Conservation (phyloP, 148 eudicot genomes). For the Camellia lanceoleosa region DNA sequence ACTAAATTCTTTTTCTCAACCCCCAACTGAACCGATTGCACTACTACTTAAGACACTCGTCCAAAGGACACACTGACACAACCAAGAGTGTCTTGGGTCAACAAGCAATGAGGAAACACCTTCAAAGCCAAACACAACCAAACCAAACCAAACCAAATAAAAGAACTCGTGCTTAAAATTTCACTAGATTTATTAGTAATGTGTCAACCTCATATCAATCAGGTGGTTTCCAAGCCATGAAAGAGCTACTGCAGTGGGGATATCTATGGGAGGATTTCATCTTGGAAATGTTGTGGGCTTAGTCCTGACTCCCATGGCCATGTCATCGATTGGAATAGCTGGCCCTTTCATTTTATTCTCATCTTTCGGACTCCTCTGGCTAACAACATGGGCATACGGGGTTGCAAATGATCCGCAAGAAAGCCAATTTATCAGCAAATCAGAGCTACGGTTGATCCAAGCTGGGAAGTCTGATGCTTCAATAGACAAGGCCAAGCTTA, state of each 20-base stretch:
- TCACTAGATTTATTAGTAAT: neutral
- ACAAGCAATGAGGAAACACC: no score
- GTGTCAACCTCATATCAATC: conserved; percentile 17
- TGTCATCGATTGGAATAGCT: conserved; percentile 64
- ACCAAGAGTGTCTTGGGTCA: no score
- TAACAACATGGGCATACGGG: conserved; percentile 53
- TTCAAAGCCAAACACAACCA: no score
- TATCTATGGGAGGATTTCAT: conserved; percentile 97
- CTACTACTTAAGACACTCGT: no score
- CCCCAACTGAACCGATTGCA: no score
- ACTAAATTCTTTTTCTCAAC: no score
- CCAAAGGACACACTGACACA: no score
- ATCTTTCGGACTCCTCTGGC: conserved; percentile 81
- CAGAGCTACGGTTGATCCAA: conserved; percentile 67
- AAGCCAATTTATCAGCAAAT: conserved; percentile 39
- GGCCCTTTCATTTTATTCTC: conserved; percentile 88
- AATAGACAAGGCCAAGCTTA: conserved; percentile 30
- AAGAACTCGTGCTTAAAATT: no score
- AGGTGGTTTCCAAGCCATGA: conserved; percentile 95
- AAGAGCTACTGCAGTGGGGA: conserved; percentile 89
- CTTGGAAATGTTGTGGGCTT: conserved; percentile 89
- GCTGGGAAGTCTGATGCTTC: conserved; percentile 54
- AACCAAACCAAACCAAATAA: no score
- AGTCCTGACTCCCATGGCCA: conserved; percentile 58
- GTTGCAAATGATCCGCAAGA: conserved; percentile 71